Base-by-base conservation (phyloP, 495 filamentous ascomycete species). In the Penicillium crystallinum region DNA sequence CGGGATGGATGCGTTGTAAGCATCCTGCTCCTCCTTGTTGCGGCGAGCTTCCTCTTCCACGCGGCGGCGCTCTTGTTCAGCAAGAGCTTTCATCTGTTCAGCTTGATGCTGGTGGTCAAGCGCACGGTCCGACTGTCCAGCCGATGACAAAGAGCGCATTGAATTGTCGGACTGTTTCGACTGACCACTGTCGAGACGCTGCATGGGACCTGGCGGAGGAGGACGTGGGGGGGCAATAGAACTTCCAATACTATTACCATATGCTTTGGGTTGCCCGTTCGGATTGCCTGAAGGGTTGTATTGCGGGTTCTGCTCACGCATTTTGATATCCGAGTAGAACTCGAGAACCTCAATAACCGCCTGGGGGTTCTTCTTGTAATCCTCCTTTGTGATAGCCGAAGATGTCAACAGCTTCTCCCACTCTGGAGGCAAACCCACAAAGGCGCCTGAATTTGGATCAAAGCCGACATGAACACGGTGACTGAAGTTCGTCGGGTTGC, bases 401-500 rank as follows among this genome's bases (percentile, higher is more conserved):
- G 89, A 87, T 48, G 90, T 97, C 58, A 98, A 76, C 29, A 98
- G 78, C 67, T 91, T 91, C 55, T 93, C 93, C 93, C 93, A 98
- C 76, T 97, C 95, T 19, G 88, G 83, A 2, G 93, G 93, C 47
- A 98, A 70, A 17, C 95, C 93, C 17, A 91, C 87, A 58, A 98
- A 98, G 46, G 89, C 90, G 21, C 95, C 95, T 10, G 88, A 92
- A 34, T 87, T 81, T 19, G 91, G 90, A 65, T 98, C 95, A 67
- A 98, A 98, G 36, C 92, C 95, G 57, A 98, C 93, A 66, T 98
- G 93, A 29, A 98, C 90, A 15, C 90, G 86, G 67, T 98, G 93
- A 18, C 86, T 88, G 70, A 98, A 97, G 69, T 96, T 95, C 47
- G 95, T 96, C 3, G 93, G 93, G 67, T 96, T 96, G 72, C 91